These are phyloP conservation scores for Gleditsia sinensis DNA, from an alignment of 306 rosid species.

Conservation along the genomic window DNA sequence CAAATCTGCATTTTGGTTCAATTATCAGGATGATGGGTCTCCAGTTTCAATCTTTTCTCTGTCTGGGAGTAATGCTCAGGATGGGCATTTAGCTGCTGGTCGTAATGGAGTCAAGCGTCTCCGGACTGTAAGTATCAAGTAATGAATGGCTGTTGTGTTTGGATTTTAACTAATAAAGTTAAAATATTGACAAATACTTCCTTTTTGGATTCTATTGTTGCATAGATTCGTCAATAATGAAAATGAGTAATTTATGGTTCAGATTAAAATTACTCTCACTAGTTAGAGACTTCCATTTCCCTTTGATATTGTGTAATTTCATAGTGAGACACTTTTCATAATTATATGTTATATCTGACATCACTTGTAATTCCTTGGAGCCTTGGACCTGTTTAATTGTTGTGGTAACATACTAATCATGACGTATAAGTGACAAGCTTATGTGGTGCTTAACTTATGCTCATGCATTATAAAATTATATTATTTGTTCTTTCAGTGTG, in stretches of 20 bases:
- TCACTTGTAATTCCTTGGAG: too few species aligned
- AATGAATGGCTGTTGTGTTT: background rate
- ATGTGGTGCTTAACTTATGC: background rate
- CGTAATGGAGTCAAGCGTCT: conserved; percentile 95
- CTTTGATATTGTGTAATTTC: background rate
- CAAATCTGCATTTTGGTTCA: conserved; percentile 1
- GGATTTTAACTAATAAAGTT: background rate
- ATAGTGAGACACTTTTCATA: background rate
- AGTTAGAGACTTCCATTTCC: background rate
- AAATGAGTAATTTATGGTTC: background rate
- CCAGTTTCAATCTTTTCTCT: conserved; percentile 85
- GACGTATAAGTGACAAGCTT: too few species aligned
- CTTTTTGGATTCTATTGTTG: background rate
- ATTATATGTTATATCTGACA: background rate
- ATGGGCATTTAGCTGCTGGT: conserved; percentile 90
- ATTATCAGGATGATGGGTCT: conserved; percentile 84
- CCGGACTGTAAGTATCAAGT: conserved; percentile 61
- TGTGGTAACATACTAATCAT: too few species aligned
- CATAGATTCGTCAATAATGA: background rate
- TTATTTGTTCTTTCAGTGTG: background rate
- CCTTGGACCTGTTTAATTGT: too few species aligned
- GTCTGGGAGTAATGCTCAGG: conserved; percentile 86
- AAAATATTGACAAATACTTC: background rate
- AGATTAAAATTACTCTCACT: background rate
- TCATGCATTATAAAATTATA: background rate